Evolutionary conservation across 805 yeast genomes (phyloP), one percentile per base, ranked within the genome.

Genomic region (Teunomyces kruisii): DNA sequence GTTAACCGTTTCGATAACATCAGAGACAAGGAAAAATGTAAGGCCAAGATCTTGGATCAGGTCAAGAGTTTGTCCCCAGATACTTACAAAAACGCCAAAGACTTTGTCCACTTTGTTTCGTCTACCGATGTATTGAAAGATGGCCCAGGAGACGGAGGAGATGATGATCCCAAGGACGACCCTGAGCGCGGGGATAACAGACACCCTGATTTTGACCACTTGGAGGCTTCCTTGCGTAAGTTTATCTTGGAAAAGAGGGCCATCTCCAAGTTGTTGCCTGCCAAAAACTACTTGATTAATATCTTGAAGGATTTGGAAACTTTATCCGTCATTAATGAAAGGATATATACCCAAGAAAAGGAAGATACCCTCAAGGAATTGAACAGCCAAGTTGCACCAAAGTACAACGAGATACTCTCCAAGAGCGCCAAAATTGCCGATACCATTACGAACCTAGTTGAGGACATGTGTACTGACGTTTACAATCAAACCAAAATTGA

Each of bases 1-100:
- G 95, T 92, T 32, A 95, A 94, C 68, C 80, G 86, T 58, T 94
- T 89, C 64, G 99, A 95, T 67, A 83, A 79, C 54, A 92, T 94
- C 51, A 75, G 72, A 48, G 88, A 92, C 61, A 87, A 89, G 61
- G 79, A 83, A 40, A 80, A 88, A 51, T 94, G 99, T 67, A 81
- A 76, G 58, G 69, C 75, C 31, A 76, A 84, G 46, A 89, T 94
- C 35, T 67, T 92, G 62, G 88, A 86, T 45, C 99, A 94, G 63
- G 89, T 94, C 7, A 82, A 86, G 54, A 80, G 73, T 14, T 68
- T 95, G 44, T 86, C 96, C 0, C 99, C 98, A 1, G 96, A 88
- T 52, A 88, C 97, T 0, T 84, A 85, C 59, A 90, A 92, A 60
- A 88, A 86, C 53, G 80, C 97, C 0, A 68, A 76, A n/a, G 96